phyloP scores from a whole-genome alignment of 768 basidiomycete species.

The Mycena alexandri region DNA sequence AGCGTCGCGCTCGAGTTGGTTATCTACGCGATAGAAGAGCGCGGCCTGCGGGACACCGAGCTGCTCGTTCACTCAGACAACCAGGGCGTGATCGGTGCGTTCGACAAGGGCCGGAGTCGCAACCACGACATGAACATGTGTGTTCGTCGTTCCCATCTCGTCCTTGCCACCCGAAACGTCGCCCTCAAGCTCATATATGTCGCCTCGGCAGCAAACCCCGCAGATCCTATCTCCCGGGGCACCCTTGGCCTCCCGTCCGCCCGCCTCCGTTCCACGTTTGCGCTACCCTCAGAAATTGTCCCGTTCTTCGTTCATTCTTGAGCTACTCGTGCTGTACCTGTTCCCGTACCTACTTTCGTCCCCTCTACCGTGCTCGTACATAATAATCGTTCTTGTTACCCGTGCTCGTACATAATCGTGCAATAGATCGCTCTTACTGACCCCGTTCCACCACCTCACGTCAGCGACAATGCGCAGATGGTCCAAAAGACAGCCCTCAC shows the following conservation, averaged over 20 bases:
- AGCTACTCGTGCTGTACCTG: background rate
- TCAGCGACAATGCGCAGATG: too few relatives aligned
- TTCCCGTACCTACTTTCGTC: background rate
- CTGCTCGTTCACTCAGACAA: constrained; percentile 27
- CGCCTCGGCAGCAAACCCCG: constrained; percentile 8
- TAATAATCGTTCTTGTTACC: background rate
- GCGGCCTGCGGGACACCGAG: constrained; percentile 29
- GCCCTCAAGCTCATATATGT: constrained; percentile 30
- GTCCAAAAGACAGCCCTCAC: too few relatives aligned
- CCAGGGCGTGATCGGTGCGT: constrained; percentile 28
- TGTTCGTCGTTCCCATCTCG: constrained; percentile 19
- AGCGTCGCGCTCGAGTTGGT: constrained; percentile 27
- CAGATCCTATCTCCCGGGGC: constrained; percentile 16
- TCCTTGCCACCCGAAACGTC: constrained; percentile 10
- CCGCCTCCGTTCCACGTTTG: background rate
- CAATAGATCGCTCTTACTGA: too few relatives aligned
- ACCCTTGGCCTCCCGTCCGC: background rate
- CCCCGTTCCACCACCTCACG: too few relatives aligned
- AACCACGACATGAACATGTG: constrained; percentile 29
- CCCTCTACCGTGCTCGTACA: background rate
- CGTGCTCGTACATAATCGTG: too few relatives aligned
- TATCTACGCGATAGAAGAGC: constrained; percentile 21
- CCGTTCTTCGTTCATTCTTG: background rate
- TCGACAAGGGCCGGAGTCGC: constrained; percentile 10
- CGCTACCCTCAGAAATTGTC: background rate